Percentiles rank a stretch among this genome's conserved stretches.
Conservation (phyloP, 2,329 filamentous ascomycete species). For the Raffaelea albimanens region DNA sequence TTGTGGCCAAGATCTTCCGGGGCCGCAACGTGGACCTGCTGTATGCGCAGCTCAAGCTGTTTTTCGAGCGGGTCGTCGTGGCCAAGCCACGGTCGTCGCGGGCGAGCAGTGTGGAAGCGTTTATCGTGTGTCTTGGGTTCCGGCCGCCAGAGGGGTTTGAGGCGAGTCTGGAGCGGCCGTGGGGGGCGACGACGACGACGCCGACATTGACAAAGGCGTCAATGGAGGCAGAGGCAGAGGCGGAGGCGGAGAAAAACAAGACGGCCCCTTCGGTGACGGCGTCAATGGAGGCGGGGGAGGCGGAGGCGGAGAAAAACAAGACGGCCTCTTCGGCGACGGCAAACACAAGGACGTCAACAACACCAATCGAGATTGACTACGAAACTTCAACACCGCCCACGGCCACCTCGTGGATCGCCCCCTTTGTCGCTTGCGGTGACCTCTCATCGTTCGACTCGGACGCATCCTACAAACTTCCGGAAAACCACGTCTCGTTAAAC, state of each 20-base stretch:
- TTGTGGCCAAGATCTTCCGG: slow-evolving; percentile 96
- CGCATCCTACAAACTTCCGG: slow-evolving; percentile 82
- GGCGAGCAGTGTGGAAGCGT: slow-evolving; percentile 95
- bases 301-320: too few relatives aligned
- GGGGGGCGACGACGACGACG: slow-evolving; percentile 50
- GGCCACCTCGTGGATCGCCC: slow-evolving; percentile 73
- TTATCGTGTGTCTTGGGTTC: slow-evolving; percentile 91
- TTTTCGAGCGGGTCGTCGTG: slow-evolving; percentile 80
- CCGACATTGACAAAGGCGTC: slow-evolving; percentile 41
- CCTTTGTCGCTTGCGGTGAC: slow-evolving; percentile 95
- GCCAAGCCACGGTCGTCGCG: slow-evolving; percentile 90
- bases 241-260: too few relatives aligned
- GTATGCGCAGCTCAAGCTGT: slow-evolving; percentile 85
- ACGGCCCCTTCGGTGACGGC: too few relatives aligned
- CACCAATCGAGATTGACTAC: slow-evolving; percentile 39
- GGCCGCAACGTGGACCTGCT: slow-evolving; percentile 92
- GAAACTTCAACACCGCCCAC: slow-evolving; percentile 19
- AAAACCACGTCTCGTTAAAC: slow-evolving; percentile 77
- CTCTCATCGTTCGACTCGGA: slow-evolving; percentile 92
- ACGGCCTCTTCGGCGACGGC: slow-evolving; percentile 29
- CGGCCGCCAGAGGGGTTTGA: slow-evolving; percentile 66
- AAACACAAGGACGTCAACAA: slow-evolving; percentile 35
- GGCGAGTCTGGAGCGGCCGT: slow-evolving; percentile 64
- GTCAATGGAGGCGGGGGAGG: too few relatives aligned
- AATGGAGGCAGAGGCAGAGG: too few relatives aligned